These are phyloP conservation scores for Phytophthora hibernalis DNA, from an alignment of 352 stramenopile genomes.

Conservation along the genomic window DNA sequence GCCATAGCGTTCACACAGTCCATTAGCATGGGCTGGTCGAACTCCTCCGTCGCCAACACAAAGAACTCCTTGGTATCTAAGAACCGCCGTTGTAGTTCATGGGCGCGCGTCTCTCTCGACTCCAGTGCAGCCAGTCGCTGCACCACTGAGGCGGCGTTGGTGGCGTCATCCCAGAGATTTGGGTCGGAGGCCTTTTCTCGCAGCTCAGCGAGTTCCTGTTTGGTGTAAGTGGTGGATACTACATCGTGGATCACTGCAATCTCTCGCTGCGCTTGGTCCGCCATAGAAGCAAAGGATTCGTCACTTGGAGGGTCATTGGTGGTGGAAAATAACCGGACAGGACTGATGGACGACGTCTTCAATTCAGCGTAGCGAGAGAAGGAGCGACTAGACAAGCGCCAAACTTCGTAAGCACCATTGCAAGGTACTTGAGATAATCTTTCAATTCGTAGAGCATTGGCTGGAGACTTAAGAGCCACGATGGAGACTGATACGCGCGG, in stretches of 20 bases:
- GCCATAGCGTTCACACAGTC: conserved; percentile 61
- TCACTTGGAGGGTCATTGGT: conserved; percentile 24
- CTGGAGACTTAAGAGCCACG: not conserved
- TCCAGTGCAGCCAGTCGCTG: conserved; percentile 72
- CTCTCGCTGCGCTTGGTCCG: conserved; percentile 46
- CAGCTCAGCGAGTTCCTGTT: conserved; percentile 51
- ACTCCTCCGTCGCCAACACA: conserved; percentile 65
- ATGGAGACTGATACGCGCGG: not conserved
- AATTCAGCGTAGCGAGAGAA: conserved; percentile 13
- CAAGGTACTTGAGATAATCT: not conserved
- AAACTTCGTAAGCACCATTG: conserved; percentile 9
- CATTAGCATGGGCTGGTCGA: conserved; percentile 53
- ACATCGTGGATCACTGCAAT: conserved; percentile 64
- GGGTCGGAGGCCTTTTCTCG: conserved; percentile 48
- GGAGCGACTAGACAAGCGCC: not conserved
- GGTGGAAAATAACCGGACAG: conserved; percentile 29
- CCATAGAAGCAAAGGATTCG: conserved; percentile 51
- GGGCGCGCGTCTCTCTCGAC: conserved; percentile 45
- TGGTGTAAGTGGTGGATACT: conserved; percentile 41
- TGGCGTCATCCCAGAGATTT: conserved; percentile 73
- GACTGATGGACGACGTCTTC: not conserved
- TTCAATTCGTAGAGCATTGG: not conserved
- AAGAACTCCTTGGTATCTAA: conserved; percentile 74
- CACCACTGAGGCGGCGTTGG: conserved; percentile 56
- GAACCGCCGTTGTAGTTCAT: conserved; percentile 52